phyloP scores from a whole-genome alignment of 106 monocot genomes.

The Phalaenopsis equestris region DNA sequence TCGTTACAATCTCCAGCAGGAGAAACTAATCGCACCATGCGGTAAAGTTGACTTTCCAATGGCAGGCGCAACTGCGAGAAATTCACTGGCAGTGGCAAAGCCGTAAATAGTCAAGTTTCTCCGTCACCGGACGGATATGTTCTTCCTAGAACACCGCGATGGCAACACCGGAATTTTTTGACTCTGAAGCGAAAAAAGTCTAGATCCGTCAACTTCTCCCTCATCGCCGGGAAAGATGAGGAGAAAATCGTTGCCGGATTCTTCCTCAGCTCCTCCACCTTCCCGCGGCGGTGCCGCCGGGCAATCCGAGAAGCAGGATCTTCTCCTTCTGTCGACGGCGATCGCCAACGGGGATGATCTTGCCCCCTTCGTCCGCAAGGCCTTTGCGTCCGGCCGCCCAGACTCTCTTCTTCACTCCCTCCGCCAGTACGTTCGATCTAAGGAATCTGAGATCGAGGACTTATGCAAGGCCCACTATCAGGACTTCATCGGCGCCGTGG shows the following conservation, averaged over 20 bases:
- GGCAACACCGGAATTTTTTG: background rate
- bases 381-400: conserved; percentile 73
- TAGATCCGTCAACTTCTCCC: background rate
- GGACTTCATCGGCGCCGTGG: conserved; percentile 97
- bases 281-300: background rate
- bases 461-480: conserved; percentile 88
- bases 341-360: conserved; percentile 90
- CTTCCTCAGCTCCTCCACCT: background rate
- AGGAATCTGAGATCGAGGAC: conserved; percentile 91
- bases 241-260: conserved; percentile 21
- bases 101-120: background rate
- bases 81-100: background rate
- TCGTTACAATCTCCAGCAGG: too few species aligned
- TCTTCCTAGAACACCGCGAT: background rate
- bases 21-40: too few species aligned
- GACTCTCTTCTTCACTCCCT: conserved; percentile 71
- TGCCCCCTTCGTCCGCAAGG: conserved; percentile 85
- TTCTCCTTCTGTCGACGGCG: conserved; percentile 55
- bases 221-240: conserved; percentile 14
- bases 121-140: background rate
- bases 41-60: background rate
- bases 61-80: background rate
- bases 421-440: conserved; percentile 59
- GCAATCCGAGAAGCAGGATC: conserved; percentile 34
- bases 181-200: background rate